Conservation (phyloP, 1,284 basidiomycete species). For the Schizopora paradoxa region DNA sequence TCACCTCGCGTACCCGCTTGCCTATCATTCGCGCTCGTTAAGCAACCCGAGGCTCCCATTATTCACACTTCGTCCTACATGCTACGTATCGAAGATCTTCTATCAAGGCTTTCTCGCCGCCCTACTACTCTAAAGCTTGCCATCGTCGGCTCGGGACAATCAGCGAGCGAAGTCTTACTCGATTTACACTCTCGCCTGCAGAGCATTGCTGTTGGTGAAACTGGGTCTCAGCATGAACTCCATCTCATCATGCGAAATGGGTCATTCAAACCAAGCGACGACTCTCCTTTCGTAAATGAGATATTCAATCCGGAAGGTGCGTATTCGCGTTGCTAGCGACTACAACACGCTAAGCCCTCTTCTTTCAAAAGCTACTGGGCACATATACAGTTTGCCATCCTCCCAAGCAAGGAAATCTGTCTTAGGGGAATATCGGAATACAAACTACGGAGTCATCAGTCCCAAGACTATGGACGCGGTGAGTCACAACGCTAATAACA, state of each 20-base stretch:
- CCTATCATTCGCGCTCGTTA: slow-evolving; percentile 24
- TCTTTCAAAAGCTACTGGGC: slow-evolving; percentile 32
- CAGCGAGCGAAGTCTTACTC: slow-evolving; percentile 49
- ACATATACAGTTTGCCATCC: slow-evolving; percentile 35
- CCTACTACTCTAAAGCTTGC: slow-evolving; percentile 38
- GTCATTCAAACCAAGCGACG: slow-evolving; percentile 50
- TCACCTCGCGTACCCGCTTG: slow-evolving; percentile 39
- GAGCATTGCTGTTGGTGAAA: slow-evolving; percentile 22
- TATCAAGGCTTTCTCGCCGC: slow-evolving; percentile 25
- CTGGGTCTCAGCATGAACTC: slow-evolving; percentile 33
- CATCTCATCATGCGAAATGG: slow-evolving; percentile 53
- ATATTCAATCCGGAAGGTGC: slow-evolving; percentile 50
- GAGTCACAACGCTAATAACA: slow-evolving; percentile 17
- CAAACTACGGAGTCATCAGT: slow-evolving; percentile 57
- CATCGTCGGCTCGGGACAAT: slow-evolving; percentile 52
- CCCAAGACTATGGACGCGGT: slow-evolving; percentile 40
- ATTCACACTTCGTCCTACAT: slow-evolving; percentile 43
- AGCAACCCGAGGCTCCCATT: slow-evolving; percentile 30
- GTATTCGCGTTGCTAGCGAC: slow-evolving; percentile 19
- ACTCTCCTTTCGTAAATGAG: slow-evolving; percentile 54
- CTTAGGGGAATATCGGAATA: slow-evolving; percentile 43
- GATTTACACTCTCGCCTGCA: slow-evolving; percentile 41
- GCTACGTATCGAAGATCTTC: slow-evolving; percentile 34
- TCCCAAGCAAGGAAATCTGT: slow-evolving; percentile 32
- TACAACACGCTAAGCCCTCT: slow-evolving; percentile 8